Evolutionary conservation across 75 land plant genomes (phyloP), one percentile per base, ranked within the genome.

Genomic region (Pseudotsuga menziesii): DNA sequence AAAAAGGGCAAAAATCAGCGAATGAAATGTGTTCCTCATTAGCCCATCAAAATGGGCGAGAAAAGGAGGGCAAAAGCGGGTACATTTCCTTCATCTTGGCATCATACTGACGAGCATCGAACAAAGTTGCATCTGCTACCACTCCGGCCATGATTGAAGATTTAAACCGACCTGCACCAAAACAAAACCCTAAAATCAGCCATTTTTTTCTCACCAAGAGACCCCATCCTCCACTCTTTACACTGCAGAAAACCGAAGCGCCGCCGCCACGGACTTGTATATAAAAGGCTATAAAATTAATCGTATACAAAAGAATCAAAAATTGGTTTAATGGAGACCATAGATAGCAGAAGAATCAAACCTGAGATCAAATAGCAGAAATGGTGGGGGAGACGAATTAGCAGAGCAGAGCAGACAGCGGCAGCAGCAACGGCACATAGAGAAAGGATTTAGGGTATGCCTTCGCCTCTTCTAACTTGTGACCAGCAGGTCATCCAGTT

Each of bases 21-120:
- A 16, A 82, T 15, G 23, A 48, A 26, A 26, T 1, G n/a, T 26
- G 5, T 3, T n/a, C 15, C 20, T 19, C 11, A 20, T 23, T 19
- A 61, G 20, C 73, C 36, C 16, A 23, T 32, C 70, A 55, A 78
- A 20, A 60, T 7, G 20, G n/a, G 8, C 23, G 2, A 48, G 11
- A 11, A 48, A 48, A 12, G 54, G 12, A 48, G 54, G 13, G 54
- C 54, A 11, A 5, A 55, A 56, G 26, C 16, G 48, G 52, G 69
- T 80, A 88, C 85, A 85, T 72, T 56, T 88, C 83, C 63, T 78
- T 83, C 88, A 88, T 88, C 71, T 77, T 85, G 15, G 78, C 73
- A 76, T 88, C 90, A 81, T 80, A 88, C 66, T 82, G 85, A 55
- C 81, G 82, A 48, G 80, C 90, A 83, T 88, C 90, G 76, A 83